Percentiles rank a stretch among this genome's conserved stretches.
phyloP scores from a whole-genome alignment of 1,139 yeast genomes.

The Yamadazyma dushanensis region DNA sequence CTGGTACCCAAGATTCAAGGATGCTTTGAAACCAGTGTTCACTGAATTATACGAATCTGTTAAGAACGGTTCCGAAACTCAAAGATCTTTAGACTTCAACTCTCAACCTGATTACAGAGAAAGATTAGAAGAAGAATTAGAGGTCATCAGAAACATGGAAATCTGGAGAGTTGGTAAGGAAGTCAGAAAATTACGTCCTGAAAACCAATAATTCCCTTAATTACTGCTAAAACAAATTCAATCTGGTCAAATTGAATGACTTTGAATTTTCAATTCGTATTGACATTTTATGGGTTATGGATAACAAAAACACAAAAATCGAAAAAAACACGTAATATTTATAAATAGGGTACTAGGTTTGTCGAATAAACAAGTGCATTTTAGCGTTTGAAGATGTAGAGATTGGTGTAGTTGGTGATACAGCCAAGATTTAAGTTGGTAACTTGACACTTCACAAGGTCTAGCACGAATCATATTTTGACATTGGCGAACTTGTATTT shows the following conservation, averaged over 20 bases:
- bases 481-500: no score
- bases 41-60: constrained; percentile 93
- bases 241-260: constrained; percentile 18
- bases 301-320: constrained; percentile 12
- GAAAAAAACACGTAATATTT: constrained; percentile 18
- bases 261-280: constrained; percentile 26
- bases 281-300: constrained; percentile 10
- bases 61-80: constrained; percentile 94
- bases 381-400: background rate
- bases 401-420: no score
- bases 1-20: constrained; percentile 99
- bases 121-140: constrained; percentile 90
- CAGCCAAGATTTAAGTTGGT: constrained; percentile 3
- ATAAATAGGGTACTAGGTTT: constrained; percentile 34
- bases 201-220: constrained; percentile 88
- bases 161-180: constrained; percentile 99
- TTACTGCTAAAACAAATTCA: no score
- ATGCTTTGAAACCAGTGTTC: constrained; percentile 98
- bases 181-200: constrained; percentile 99
- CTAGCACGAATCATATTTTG: no score
- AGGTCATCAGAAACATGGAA: constrained; percentile 93
- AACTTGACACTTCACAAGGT: no score
- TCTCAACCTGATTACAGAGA: constrained; percentile 97
- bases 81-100: constrained; percentile 98
- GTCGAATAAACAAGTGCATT: constrained; percentile 39